These are phyloP conservation scores for Eudorina sp. DNA, from an alignment of 139 green algal species.

Conservation along the genomic window DNA sequence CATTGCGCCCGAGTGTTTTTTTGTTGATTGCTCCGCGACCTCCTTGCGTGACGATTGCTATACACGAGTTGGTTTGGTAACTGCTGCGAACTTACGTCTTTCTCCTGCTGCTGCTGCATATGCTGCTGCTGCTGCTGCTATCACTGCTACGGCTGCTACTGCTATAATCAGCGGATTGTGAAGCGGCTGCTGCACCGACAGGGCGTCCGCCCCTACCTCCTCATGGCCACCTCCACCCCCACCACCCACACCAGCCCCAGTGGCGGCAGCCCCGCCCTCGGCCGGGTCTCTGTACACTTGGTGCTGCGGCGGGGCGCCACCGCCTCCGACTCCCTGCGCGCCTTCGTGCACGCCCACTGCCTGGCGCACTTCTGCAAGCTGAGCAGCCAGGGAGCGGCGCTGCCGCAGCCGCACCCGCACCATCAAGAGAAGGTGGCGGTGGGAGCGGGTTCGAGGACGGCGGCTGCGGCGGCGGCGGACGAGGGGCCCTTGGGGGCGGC, in stretches of 20 bases:
- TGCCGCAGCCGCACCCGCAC: not conserved
- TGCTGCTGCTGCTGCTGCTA: no score
- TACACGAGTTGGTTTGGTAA: no score
- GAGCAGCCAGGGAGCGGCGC: not conserved
- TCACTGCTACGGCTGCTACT: no score
- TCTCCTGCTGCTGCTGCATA: no score
- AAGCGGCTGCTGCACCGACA: not conserved
- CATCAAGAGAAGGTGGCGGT: not conserved
- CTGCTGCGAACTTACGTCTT: no score
- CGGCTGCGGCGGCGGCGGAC: not conserved
- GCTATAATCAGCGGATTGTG: no score
- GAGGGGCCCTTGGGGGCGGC: not conserved
- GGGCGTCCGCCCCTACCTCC: conserved; percentile 22
- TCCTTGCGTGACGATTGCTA: no score
- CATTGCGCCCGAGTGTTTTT: no score
- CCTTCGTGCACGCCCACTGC: conserved; percentile 52
- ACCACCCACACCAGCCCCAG: not conserved
- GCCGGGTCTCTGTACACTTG: conserved; percentile 8
- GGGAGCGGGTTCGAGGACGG: not conserved
- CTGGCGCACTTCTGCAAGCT: not conserved
- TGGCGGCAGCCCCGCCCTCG: not conserved
- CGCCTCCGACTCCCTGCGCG: conserved; percentile 24
- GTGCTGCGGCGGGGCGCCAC: conserved; percentile 20
- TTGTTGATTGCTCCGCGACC: no score
- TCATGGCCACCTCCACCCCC: not conserved